These are phyloP conservation scores for Zizania palustris DNA, from an alignment of 202 grass and related monocot species.

Conservation along the genomic window DNA sequence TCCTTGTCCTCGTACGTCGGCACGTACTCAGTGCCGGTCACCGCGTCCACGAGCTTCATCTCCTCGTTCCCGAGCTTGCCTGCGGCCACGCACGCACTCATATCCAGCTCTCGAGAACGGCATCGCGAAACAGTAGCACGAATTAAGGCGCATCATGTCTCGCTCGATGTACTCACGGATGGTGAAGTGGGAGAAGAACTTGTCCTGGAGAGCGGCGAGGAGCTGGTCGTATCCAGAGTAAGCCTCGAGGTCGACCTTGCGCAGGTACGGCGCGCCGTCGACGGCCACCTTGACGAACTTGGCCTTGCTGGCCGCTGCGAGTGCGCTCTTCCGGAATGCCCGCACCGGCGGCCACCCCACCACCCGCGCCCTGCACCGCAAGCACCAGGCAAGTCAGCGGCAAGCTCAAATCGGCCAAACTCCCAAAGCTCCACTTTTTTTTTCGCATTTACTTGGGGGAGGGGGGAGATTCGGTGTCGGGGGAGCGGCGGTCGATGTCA, in stretches of 20 bases:
- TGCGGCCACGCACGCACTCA: neutral
- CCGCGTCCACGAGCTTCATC: constrained; percentile 54
- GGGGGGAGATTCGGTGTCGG: constrained; percentile 45
- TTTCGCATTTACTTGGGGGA: constrained; percentile 55
- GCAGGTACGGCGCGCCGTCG: constrained; percentile 59
- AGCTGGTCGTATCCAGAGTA: constrained; percentile 56
- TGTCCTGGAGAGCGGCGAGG: constrained; percentile 60
- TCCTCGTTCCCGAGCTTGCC: constrained; percentile 42
- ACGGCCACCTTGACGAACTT: constrained; percentile 74
- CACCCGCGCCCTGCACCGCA: constrained; percentile 43
- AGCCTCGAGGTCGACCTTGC: constrained; percentile 66
- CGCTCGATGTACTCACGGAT: constrained; percentile 47
- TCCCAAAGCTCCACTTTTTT: neutral
- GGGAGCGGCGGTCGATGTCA: constrained; percentile 9
- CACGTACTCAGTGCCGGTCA: constrained; percentile 49
- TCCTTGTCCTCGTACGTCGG: constrained; percentile 69
- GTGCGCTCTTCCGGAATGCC: constrained; percentile 42
- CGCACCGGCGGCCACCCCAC: constrained; percentile 71
- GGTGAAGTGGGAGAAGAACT: constrained; percentile 63
- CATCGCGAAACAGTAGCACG: neutral
- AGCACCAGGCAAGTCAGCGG: neutral
- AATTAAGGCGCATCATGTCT: neutral
- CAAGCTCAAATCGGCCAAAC: neutral
- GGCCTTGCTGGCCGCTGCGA: constrained; percentile 21
- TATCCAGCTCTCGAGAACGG: neutral